Evolutionary conservation across 1,139 yeast genomes (phyloP).

Genomic region (Hansenula lynferdii): DNA sequence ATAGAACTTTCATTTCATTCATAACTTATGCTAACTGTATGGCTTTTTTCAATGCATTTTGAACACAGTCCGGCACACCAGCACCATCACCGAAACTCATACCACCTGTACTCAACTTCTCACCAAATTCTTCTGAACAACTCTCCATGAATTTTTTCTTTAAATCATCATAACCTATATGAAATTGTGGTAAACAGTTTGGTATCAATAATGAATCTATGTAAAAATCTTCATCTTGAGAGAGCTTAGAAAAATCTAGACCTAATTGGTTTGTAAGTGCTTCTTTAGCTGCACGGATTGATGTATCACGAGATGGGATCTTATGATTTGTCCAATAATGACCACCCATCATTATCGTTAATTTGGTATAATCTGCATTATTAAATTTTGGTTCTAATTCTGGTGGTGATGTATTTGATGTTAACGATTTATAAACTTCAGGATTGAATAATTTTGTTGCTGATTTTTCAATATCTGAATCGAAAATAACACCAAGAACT

Average conservation of each 20-base stretch:
- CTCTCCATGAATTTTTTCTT: conserved; percentile 33
- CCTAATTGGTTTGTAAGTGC: conserved; percentile 56
- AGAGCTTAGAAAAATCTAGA: conserved; percentile 32
- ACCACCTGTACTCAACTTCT: conserved; percentile 64
- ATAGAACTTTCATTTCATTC: too few relatives aligned
- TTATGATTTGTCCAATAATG: conserved; percentile 40
- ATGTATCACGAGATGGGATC: conserved; percentile 29
- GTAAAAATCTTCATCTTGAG: conserved; percentile 24
- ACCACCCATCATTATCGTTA: conserved; percentile 93
- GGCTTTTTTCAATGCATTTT: conserved; percentile 62
- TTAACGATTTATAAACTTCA: conserved; percentile 5
- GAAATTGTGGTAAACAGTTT: conserved; percentile 78
- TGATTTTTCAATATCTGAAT: conserved; percentile 69
- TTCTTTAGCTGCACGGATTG: conserved; percentile 66
- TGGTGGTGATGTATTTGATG: conserved; percentile 7
- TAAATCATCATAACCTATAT: conserved; percentile 61
- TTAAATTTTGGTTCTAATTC: conserved; percentile 17
- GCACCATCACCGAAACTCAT: conserved; percentile 79
- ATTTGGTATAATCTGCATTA: conserved; percentile 51
- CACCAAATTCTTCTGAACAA: conserved; percentile 32
- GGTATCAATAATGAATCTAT: conserved; percentile 30
- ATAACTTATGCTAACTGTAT: too few relatives aligned
- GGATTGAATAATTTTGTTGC: conserved; percentile 27
- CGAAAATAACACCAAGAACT: conserved; percentile 84
- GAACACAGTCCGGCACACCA: conserved; percentile 86